These are phyloP conservation scores for Iris macrosiphon DNA, from an alignment of 106 monocot genomes.

Conservation along the genomic window DNA sequence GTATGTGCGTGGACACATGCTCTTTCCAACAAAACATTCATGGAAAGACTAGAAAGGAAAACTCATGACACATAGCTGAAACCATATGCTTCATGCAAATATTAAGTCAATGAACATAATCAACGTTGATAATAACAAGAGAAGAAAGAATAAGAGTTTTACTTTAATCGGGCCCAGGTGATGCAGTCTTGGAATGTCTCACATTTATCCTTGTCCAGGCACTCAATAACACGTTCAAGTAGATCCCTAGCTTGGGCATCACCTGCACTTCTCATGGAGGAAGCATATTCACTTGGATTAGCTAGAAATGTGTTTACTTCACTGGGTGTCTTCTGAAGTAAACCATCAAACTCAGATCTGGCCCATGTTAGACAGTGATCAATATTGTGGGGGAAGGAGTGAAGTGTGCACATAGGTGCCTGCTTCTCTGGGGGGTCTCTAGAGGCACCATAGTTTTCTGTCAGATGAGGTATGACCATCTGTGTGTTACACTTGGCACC, in stretches of 20 bases:
- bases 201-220: constrained; percentile 67
- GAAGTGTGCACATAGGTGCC: constrained; percentile 87
- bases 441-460: constrained; percentile 85
- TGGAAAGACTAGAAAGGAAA: no score
- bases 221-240: constrained; percentile 69
- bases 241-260: constrained; percentile 86
- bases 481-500: constrained; percentile 89
- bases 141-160: not conserved
- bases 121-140: not conserved
- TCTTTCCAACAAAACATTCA: no score
- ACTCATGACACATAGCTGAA: no score
- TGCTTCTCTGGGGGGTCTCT: constrained; percentile 92
- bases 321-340: constrained; percentile 69
- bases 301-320: constrained; percentile 68
- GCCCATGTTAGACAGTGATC: constrained; percentile 96
- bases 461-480: constrained; percentile 88
- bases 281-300: constrained; percentile 50
- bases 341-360: constrained; percentile 76
- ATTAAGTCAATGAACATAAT: no score
- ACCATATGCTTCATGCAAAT: no score
- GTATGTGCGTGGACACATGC: no score
- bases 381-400: constrained; percentile 89
- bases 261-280: constrained; percentile 56
- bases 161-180: constrained; percentile 77
- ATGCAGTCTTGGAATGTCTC: constrained; percentile 74